Conservation (phyloP, 1,284 basidiomycete species). For the Lentinula novae-zelandiae region DNA sequence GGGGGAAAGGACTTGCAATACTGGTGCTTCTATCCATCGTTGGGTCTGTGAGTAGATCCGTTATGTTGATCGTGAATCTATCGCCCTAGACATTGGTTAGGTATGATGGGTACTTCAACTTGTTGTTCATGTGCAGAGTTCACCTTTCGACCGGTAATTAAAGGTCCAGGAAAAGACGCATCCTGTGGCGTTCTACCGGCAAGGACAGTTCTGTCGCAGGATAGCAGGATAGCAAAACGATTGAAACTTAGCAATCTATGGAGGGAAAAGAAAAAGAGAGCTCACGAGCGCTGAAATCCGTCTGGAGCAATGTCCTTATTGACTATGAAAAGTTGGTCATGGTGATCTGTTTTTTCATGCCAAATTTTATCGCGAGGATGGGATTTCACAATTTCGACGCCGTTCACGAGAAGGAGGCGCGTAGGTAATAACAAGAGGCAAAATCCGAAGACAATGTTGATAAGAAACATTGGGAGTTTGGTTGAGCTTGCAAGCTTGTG, state of each 20-base stretch:
- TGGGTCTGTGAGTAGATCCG: conserved; percentile 19
- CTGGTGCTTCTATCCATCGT: conserved; percentile 22
- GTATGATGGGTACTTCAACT: background rate
- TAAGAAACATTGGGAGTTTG: background rate
- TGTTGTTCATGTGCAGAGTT: background rate
- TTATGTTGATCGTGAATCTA: conserved; percentile 21
- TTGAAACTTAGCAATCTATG: background rate
- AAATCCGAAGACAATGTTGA: background rate
- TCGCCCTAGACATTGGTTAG: conserved; percentile 15
- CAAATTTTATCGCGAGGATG: background rate
- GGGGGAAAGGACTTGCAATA: conserved; percentile 16
- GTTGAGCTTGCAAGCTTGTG: too few species aligned
- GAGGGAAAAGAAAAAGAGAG: background rate
- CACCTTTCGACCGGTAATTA: conserved; percentile 8
- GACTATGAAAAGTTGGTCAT: background rate
- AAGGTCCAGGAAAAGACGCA: conserved; percentile 4
- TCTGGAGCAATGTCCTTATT: conserved; percentile 9
- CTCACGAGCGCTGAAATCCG: conserved; percentile 8
- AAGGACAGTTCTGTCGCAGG: background rate
- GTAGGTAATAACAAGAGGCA: background rate
- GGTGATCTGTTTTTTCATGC: background rate
- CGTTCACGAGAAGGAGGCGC: background rate
- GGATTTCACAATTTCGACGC: background rate
- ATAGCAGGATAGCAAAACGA: too few species aligned
- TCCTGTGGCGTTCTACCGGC: background rate